A percentile compares a stretch with the other conserved stretches of the same genome.
Evolutionary conservation across 345 rosid species (phyloP).

Genomic region (Moringa oleifera): DNA sequence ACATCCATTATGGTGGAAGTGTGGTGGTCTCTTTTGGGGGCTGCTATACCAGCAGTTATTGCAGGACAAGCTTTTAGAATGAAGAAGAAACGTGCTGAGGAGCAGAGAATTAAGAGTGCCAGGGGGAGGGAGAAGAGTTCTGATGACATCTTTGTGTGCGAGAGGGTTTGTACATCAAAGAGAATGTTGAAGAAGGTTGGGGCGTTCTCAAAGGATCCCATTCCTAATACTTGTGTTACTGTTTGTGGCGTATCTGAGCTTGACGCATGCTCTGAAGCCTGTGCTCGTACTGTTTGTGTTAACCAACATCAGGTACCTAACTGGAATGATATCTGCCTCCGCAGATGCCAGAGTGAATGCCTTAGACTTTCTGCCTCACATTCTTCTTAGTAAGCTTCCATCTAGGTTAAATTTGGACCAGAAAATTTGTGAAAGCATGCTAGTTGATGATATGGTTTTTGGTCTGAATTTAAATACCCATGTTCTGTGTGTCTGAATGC

Average conservation of each 20-base stretch:
- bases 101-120: slow-evolving; percentile 1
- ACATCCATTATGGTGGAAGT: neutral
- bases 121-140: slow-evolving; percentile 37
- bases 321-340: slow-evolving; percentile 37
- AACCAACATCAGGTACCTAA: slow-evolving; percentile 56
- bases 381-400: slow-evolving; percentile 10
- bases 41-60: slow-evolving; percentile 1
- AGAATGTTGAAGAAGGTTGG: slow-evolving; percentile 58
- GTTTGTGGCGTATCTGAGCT: slow-evolving; percentile 55
- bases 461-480: no score
- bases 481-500: no score
- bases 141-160: slow-evolving; percentile 50
- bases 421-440: no score
- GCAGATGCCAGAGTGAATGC: slow-evolving; percentile 44
- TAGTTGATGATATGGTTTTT: no score
- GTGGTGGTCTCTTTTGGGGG: neutral
- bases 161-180: slow-evolving; percentile 70
- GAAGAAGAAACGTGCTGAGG: neutral
- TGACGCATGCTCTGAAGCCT: slow-evolving; percentile 56
- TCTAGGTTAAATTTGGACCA: no score
- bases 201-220: slow-evolving; percentile 46
- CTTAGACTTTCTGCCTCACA: slow-evolving; percentile 33
- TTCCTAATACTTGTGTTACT: slow-evolving; percentile 38
- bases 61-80: neutral
- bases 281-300: slow-evolving; percentile 47